Percentiles rank a stretch among this genome's conserved stretches.
Conservation (phyloP, 495 filamentous ascomycete species). For the Tuber indicum region DNA sequence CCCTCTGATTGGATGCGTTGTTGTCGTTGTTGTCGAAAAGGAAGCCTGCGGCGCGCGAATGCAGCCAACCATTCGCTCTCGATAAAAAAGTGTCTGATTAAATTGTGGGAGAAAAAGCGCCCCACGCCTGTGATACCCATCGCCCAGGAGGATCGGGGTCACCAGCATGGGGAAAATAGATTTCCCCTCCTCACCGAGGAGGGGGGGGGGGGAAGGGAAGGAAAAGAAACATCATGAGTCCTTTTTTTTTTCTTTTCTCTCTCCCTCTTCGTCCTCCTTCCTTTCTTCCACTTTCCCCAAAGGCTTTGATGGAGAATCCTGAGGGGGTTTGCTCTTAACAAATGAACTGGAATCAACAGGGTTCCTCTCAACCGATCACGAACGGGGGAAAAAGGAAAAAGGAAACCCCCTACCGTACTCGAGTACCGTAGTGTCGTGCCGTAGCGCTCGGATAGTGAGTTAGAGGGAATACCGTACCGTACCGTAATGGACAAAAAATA, state of each 20-base stretch:
- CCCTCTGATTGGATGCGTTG: slow-evolving; percentile 25
- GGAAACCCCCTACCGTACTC: not conserved
- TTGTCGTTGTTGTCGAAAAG: not conserved
- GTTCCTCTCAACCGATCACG: slow-evolving; percentile 22
- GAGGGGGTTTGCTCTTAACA: slow-evolving; percentile 16
- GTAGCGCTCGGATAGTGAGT: slow-evolving; percentile 17
- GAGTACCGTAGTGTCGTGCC: not conserved
- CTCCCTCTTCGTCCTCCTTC: not conserved
- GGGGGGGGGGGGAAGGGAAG: not conserved
- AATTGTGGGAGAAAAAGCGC: slow-evolving; percentile 9
- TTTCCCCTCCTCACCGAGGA: slow-evolving; percentile 16
- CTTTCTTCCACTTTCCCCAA: too few relatives aligned
- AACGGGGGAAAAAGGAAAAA: not conserved
- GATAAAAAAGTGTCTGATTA: slow-evolving; percentile 23
- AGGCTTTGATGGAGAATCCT: slow-evolving; percentile 18
- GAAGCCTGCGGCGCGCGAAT: slow-evolving; percentile 12
- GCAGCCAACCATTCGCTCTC: slow-evolving; percentile 24
- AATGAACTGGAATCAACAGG: slow-evolving; percentile 18
- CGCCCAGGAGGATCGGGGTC: slow-evolving; percentile 27
- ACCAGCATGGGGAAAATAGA: slow-evolving; percentile 17
- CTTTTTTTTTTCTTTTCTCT: not conserved
- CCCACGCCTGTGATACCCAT: slow-evolving; percentile 36
- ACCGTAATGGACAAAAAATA: not conserved
- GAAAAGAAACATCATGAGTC: slow-evolving; percentile 15
- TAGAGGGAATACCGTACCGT: slow-evolving; percentile 2